Evolutionary conservation across 1,284 basidiomycete genomes (phyloP).

Genomic region (Microbotryomycetes sp.): DNA sequence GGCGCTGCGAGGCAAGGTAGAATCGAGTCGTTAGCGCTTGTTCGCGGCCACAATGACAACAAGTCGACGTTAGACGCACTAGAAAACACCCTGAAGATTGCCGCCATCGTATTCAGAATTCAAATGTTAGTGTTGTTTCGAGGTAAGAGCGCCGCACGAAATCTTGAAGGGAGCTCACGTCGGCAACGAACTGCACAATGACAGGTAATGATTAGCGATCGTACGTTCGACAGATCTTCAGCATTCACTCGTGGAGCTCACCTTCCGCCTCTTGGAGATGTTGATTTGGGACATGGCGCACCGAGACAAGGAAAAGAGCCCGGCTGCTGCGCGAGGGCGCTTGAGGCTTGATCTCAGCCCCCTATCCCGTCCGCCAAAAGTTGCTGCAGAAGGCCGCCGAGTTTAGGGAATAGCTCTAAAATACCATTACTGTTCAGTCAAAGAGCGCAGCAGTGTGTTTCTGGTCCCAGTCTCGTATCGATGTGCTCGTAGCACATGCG

Average conservation of each 20-base stretch:
- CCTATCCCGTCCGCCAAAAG: too few relatives aligned
- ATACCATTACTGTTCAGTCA: too few relatives aligned
- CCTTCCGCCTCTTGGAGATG: conserved; percentile 36
- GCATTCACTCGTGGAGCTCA: conserved; percentile 2
- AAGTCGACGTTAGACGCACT: conserved; percentile 15
- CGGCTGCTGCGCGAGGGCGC: not conserved
- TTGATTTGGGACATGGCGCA: conserved; percentile 20
- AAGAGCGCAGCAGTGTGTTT: not conserved
- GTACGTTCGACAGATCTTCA: not conserved
- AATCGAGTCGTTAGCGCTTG: not conserved
- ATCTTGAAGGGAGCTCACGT: conserved; percentile 14
- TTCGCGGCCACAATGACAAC: not conserved
- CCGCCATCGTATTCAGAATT: not conserved
- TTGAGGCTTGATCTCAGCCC: too few relatives aligned
- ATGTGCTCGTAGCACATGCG: too few relatives aligned
- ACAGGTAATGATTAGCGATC: not conserved
- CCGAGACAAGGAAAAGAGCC: not conserved
- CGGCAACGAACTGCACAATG: conserved; percentile 33
- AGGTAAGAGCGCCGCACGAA: too few relatives aligned
- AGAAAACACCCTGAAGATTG: conserved; percentile 28
- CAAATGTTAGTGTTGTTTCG: not conserved
- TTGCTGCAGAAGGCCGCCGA: too few relatives aligned
- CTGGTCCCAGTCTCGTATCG: too few relatives aligned
- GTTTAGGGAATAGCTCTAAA: too few relatives aligned
- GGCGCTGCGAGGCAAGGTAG: conserved; percentile 19